Conservation (phyloP, 78 protist genomes). For the Diacronema lutheri region DNA sequence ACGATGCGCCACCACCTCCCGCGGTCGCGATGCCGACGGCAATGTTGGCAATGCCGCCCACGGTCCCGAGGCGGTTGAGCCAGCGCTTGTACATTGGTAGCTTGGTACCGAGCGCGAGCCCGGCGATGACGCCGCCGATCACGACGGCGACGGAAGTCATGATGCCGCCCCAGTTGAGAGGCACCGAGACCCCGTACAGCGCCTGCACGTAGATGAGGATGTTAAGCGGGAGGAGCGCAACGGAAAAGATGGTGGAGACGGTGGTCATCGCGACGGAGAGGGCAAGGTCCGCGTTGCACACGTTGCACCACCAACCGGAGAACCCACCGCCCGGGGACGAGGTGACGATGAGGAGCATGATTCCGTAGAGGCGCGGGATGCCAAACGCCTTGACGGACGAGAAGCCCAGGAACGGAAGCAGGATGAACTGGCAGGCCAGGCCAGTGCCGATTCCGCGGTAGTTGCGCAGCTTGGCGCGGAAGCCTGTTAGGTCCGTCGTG, state of each 20-base stretch:
- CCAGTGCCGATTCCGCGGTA: not conserved
- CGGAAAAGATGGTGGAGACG: not conserved
- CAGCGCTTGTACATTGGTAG: not conserved
- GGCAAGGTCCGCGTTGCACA: conserved; percentile 23
- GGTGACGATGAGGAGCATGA: not conserved
- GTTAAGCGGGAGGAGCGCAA: conserved; percentile 23
- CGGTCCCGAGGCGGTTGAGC: not conserved
- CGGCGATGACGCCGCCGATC: not conserved
- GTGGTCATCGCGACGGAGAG: conserved; percentile 22
- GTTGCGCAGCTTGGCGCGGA: not conserved
- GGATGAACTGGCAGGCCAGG: conserved; percentile 9
- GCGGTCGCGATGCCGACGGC: not conserved
- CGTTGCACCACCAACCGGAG: conserved; percentile 20
- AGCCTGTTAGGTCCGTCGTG: not conserved
- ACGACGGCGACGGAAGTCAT: not conserved
- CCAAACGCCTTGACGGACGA: not conserved
- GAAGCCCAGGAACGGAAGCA: conserved; percentile 19
- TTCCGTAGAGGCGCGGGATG: not conserved
- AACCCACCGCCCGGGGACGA: conserved; percentile 15
- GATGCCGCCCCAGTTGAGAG: not conserved
- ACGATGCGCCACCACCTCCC: too few relatives aligned
- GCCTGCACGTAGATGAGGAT: not conserved
- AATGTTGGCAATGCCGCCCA: not conserved
- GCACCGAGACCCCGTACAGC: not conserved
- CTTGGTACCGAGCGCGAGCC: not conserved